These are phyloP conservation scores for Urochloa ruziziensis DNA, from an alignment of 176 grass and related monocot genomes.

Conservation along the genomic window DNA sequence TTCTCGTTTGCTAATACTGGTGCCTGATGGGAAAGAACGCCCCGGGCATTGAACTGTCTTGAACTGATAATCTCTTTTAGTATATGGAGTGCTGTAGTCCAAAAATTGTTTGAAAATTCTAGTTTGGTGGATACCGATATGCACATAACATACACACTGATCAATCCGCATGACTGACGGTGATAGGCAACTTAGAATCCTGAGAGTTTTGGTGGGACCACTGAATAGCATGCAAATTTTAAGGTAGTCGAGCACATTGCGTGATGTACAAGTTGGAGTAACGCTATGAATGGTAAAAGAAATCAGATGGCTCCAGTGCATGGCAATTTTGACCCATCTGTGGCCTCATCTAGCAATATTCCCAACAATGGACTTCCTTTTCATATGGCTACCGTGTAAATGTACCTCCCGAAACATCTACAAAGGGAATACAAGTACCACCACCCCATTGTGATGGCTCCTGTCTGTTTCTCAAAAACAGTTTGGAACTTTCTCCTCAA, in stretches of 20 bases:
- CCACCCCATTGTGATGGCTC: neutral
- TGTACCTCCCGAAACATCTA: neutral
- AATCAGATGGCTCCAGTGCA: neutral
- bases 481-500: neutral
- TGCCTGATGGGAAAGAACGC: neutral
- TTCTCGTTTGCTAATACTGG: neutral
- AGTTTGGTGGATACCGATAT: neutral
- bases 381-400: neutral
- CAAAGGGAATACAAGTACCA: constrained; percentile 19
- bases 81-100: neutral
- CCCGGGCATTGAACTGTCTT: neutral
- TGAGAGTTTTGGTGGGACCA: neutral
- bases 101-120: neutral
- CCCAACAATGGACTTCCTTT: neutral
- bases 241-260: neutral
- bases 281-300: neutral
- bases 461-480: constrained; percentile 23
- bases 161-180: neutral
- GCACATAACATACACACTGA: neutral
- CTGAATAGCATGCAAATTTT: neutral
- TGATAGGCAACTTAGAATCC: neutral
- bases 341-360: neutral
- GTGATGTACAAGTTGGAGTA: neutral
- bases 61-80: neutral
- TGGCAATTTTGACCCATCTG: neutral